Evolutionary conservation across 129 eudicot genomes (phyloP).

Genomic region (Logfia minima): DNA sequence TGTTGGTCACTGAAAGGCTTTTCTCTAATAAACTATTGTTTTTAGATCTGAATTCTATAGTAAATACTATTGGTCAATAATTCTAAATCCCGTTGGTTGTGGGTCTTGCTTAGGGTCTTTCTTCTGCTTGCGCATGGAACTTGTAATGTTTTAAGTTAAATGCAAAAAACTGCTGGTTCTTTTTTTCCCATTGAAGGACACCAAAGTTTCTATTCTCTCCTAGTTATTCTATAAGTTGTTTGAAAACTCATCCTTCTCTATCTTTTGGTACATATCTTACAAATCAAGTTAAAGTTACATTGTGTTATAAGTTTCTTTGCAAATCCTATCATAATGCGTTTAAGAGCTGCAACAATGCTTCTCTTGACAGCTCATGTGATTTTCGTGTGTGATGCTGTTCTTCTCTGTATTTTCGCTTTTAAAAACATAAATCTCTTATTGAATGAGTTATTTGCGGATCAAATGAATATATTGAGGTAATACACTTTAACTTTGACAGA

Average conservation of each 20-base stretch:
- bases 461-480: neutral
- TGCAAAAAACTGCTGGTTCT: neutral
- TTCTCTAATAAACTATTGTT: neutral
- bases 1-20: neutral
- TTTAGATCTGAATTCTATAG: neutral
- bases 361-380: neutral
- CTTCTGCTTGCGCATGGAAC: neutral
- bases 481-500: neutral
- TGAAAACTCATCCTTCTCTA: neutral
- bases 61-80: neutral
- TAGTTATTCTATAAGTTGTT: neutral
- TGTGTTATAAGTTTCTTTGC: neutral
- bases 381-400: neutral
- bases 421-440: neutral
- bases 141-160: neutral
- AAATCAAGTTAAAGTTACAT: neutral
- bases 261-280: neutral
- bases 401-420: neutral
- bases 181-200: neutral
- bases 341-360: neutral
- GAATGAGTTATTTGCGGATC: neutral
- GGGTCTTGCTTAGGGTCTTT: neutral
- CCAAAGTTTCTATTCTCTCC: neutral
- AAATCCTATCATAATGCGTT: neutral
- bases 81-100: neutral